Base-by-base conservation (phyloP, 2,329 filamentous ascomycete genomes). In the Madurella mycetomatis region DNA sequence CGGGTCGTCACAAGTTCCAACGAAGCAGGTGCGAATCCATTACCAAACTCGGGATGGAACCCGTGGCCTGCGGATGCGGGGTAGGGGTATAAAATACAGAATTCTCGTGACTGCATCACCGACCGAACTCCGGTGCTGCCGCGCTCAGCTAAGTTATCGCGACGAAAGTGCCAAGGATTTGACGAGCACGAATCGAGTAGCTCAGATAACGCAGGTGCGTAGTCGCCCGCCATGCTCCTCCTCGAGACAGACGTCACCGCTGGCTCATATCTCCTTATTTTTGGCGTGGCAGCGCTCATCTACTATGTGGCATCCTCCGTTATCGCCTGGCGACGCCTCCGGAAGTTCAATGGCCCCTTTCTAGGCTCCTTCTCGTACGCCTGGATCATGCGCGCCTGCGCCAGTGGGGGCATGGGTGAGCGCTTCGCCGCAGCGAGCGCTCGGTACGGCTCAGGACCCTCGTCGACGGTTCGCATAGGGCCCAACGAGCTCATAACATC, bases 401-500 rank as follows among this genome's bases (percentile, higher is more conserved):
- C 39, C 13, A 65, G 61, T 43, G 66, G 65, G 34, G 61, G 54
- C 39, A 65, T 67, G 56, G 62, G 58, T 15, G 52, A 62, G 12
- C 43, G 54, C 9, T 65, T 65, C 47, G 55, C 53, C 9, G 56
- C 60, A 7, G 54, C 61, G 8, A 61, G 60, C 9, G 42, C 59
- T 9, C 57, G 52, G 8, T 65, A 68, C 50, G 66, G 67, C 16
- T 5, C 32, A 11, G 51, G 41, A 11, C n/a, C 51, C 1, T 57
- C 61, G 7, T 47, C 54, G 17, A 61, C 70, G 17, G 60, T 67
- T 15, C 67, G 71, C 45, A 62, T 74, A 41, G 72, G 70, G 5
- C 71, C 72, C 15, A 66, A 66, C 43, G 66, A 70, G 19, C 62
- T 74, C 9, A 56, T 70, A 12, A 73, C 70, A 1, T 64, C 65